These are phyloP conservation scores for Endoconidiophora laricicola DNA, from an alignment of 2,329 filamentous ascomycete genomes.

Conservation along the genomic window DNA sequence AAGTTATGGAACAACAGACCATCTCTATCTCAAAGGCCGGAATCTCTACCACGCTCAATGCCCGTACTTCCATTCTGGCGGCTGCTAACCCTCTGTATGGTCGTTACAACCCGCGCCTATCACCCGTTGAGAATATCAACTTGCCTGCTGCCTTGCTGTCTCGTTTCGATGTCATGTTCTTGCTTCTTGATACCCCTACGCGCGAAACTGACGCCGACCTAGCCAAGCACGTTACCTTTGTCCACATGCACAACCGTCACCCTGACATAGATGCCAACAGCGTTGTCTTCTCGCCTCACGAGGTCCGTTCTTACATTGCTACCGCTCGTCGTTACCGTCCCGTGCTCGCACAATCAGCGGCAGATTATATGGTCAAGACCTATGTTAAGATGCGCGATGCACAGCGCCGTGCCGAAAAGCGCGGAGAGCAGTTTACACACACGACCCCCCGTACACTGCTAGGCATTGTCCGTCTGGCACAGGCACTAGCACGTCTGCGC, in stretches of 20 bases:
- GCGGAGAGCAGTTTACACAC: conserved; percentile 83
- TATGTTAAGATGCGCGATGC: conserved; percentile 90
- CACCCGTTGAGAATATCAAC: conserved; percentile 97
- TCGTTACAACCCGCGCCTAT: conserved; percentile 93
- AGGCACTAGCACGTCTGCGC: conserved; percentile 79
- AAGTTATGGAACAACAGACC: conserved; percentile 80
- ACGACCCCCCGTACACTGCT: conserved; percentile 87
- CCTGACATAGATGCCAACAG: conserved; percentile 47
- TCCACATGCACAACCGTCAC: conserved; percentile 93
- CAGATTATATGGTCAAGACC: conserved; percentile 92
- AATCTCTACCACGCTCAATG: conserved; percentile 68
- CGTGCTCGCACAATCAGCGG: conserved; percentile 65
- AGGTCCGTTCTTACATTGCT: conserved; percentile 91
- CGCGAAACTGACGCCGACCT: conserved; percentile 85
- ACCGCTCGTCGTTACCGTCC: conserved; percentile 82
- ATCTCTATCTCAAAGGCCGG: conserved; percentile 68
- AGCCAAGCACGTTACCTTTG: conserved; percentile 85
- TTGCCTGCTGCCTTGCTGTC: conserved; percentile 91
- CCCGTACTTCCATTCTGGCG: conserved; percentile 85
- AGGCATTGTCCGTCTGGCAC: conserved; percentile 79
- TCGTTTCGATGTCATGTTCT: conserved; percentile 91
- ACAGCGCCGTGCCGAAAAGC: conserved; percentile 79
- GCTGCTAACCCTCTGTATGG: conserved; percentile 96
- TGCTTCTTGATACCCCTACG: conserved; percentile 85
- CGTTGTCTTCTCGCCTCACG: conserved; percentile 66